These are phyloP conservation scores for Aethionema arabicum DNA, from an alignment of 345 rosid genomes.

Conservation along the genomic window DNA sequence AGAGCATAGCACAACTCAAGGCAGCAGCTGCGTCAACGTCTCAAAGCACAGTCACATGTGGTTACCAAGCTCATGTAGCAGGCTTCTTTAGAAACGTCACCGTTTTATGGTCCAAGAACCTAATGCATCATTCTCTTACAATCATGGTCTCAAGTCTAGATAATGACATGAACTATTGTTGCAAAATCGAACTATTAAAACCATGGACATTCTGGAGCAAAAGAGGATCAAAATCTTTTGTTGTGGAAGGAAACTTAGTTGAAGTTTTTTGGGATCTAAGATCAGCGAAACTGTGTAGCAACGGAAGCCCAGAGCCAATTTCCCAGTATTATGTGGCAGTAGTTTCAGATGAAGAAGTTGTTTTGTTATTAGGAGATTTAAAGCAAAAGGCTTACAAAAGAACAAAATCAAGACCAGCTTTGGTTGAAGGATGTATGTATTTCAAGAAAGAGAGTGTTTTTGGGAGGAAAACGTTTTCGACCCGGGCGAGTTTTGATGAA, in stretches of 20 bases:
- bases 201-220: slow-evolving; percentile 94
- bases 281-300: slow-evolving; percentile 65
- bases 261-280: slow-evolving; percentile 86
- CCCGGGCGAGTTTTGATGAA: slow-evolving; percentile 70
- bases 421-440: slow-evolving; percentile 55
- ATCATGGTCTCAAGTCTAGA: slow-evolving; percentile 61
- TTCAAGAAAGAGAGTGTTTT: slow-evolving; percentile 83
- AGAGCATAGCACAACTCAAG: slow-evolving; percentile 42
- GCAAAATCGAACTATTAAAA: slow-evolving; percentile 70
- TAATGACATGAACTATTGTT: slow-evolving; percentile 51
- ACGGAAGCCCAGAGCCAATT: slow-evolving; percentile 69
- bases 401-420: slow-evolving; percentile 75
- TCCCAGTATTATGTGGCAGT: slow-evolving; percentile 77
- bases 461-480: slow-evolving; percentile 71
- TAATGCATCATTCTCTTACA: slow-evolving; percentile 67
- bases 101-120: slow-evolving; percentile 68
- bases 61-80: slow-evolving; percentile 66
- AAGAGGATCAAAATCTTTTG: slow-evolving; percentile 68
- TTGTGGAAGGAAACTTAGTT: slow-evolving; percentile 60
- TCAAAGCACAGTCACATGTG: slow-evolving; percentile 75
- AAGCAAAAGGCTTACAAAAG: slow-evolving; percentile 84
- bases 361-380: slow-evolving; percentile 71
- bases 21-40: slow-evolving; percentile 45
- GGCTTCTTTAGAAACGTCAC: slow-evolving; percentile 65
- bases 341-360: slow-evolving; percentile 87